Percentiles rank a stretch among this genome's conserved stretches.
These are phyloP conservation scores for Epithele typhae DNA, from an alignment of 768 basidiomycete genomes.

Conservation along the genomic window DNA sequence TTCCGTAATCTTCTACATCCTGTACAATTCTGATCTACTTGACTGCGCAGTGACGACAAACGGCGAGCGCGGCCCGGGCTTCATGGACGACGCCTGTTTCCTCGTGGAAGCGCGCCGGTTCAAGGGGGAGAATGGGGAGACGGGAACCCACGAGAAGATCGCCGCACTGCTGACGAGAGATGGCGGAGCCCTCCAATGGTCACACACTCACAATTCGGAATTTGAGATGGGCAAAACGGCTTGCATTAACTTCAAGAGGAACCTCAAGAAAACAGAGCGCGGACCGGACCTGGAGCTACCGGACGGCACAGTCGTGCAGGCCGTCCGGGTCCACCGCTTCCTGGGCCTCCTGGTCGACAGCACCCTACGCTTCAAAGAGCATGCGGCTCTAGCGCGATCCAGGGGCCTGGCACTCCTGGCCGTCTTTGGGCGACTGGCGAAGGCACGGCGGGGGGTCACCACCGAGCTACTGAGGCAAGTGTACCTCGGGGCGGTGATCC, in stretches of 20 bases:
- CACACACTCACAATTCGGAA: conserved; percentile 20
- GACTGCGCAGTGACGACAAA: conserved; percentile 6
- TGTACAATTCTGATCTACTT: conserved; percentile 28
- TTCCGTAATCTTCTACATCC: conserved; percentile 27
- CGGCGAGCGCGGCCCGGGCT: conserved; percentile 8
- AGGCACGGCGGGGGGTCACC: conserved; percentile 16
- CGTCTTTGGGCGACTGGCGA: conserved; percentile 18
- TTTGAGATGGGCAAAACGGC: conserved; percentile 20
- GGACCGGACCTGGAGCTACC: conserved; percentile 12
- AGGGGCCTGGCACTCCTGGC: conserved; percentile 17
- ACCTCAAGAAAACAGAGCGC: neutral
- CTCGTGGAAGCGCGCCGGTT: conserved; percentile 5
- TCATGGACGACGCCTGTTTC: conserved; percentile 17
- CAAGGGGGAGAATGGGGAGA: neutral
- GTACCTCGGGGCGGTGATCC: conserved; percentile 22
- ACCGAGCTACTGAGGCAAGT: conserved; percentile 14
- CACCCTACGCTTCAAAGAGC: conserved; percentile 23
- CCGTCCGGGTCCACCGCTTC: conserved; percentile 19
- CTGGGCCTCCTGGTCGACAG: conserved; percentile 30
- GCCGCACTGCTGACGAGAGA: conserved; percentile 5
- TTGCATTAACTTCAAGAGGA: neutral
- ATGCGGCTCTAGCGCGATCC: conserved; percentile 14
- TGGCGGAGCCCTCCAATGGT: conserved; percentile 26
- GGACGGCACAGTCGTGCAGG: conserved; percentile 19
- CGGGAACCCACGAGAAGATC: conserved; percentile 4